Conservation (phyloP, 2,329 filamentous ascomycete species). For the Tetracladium maxilliforme region DNA sequence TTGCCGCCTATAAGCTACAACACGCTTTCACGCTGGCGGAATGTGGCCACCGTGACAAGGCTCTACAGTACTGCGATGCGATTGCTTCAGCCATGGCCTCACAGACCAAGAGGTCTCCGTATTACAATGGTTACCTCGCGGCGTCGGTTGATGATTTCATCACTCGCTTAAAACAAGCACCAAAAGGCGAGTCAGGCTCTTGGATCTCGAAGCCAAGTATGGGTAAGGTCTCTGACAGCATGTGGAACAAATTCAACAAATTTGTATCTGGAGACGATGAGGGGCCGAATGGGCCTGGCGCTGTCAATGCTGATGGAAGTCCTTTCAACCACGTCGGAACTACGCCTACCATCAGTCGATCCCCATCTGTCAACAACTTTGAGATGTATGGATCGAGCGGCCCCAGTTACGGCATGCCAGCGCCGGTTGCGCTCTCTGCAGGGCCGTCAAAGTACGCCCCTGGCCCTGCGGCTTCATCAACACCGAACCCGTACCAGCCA, state of each 20-base stretch:
- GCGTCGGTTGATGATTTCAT: slow-evolving; percentile 69
- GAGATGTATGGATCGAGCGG: slow-evolving; percentile 42
- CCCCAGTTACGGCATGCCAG: slow-evolving; percentile 15
- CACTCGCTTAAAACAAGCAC: slow-evolving; percentile 71
- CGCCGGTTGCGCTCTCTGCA: slow-evolving; percentile 10
- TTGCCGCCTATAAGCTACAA: slow-evolving; percentile 83
- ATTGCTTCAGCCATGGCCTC: slow-evolving; percentile 63
- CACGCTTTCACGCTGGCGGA: slow-evolving; percentile 78
- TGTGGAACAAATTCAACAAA: slow-evolving; percentile 89
- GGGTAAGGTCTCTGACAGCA: slow-evolving; percentile 83
- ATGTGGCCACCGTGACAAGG: slow-evolving; percentile 66
- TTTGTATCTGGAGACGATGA: slow-evolving; percentile 83
- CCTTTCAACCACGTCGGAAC: slow-evolving; percentile 76
- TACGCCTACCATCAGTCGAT: slow-evolving; percentile 60
- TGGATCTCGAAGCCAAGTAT: slow-evolving; percentile 95
- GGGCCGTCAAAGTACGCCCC: background rate
- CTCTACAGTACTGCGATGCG: slow-evolving; percentile 80
- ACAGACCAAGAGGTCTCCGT: slow-evolving; percentile 71
- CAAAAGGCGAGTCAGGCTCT: slow-evolving; percentile 65
- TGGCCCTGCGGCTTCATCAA: background rate
- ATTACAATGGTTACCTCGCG: slow-evolving; percentile 67
- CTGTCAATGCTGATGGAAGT: slow-evolving; percentile 48
- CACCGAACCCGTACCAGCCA: too few species aligned
- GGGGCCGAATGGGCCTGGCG: slow-evolving; percentile 38
- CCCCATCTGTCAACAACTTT: slow-evolving; percentile 56